Base-by-base conservation (phyloP, 192 early-diverging fungal genomes). In the Backusella morwellensis region DNA sequence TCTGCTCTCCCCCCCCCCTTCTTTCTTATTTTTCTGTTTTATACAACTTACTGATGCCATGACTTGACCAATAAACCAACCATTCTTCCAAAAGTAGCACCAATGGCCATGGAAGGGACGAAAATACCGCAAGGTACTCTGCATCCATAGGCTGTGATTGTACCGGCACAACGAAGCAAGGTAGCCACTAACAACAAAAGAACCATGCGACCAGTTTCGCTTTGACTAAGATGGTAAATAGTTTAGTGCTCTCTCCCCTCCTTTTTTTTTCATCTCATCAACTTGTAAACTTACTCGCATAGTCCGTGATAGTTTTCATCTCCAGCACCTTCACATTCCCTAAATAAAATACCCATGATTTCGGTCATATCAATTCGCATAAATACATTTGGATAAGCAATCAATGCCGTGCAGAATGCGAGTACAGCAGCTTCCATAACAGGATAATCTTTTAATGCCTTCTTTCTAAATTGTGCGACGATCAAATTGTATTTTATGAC, bases 61-160 rank as follows among this genome's bases (percentile, higher is more conserved):
- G 86, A 75, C 82, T 96, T 91, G 21, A 97, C 93, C 2, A 91
- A 38, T 79, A 99, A 93, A 26, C 97, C 97, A 35, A 97, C 67
- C 6, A 93, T 90, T n/a, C 97, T 90, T 9, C 97, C 97, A 85
- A 97, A 93, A n/a, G 94, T 90, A 5, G 94, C 97, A 1, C 95
- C 95, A 59, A 95, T 92, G 12, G 90, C 93, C 93, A 97, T 95
- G 9, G 94, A 93, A 6, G 95, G 95, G 70, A 95, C 87, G 75
- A 95, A 94, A 73, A 94, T 91, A 35, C 95, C 95, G 15, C 88
- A 91, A 4, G 95, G 95, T 15, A 97, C 79, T 54, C 34, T 77
- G n/a, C 59, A 41, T 17, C 93, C 93, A 75, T 91, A 93, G 15
- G 92, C 84, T 17, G 90, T 44, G 8, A 92, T 84, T 0, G 90